Evolutionary conservation across 345 rosid genomes (phyloP).

Genomic region (Trapa bicornis): DNA sequence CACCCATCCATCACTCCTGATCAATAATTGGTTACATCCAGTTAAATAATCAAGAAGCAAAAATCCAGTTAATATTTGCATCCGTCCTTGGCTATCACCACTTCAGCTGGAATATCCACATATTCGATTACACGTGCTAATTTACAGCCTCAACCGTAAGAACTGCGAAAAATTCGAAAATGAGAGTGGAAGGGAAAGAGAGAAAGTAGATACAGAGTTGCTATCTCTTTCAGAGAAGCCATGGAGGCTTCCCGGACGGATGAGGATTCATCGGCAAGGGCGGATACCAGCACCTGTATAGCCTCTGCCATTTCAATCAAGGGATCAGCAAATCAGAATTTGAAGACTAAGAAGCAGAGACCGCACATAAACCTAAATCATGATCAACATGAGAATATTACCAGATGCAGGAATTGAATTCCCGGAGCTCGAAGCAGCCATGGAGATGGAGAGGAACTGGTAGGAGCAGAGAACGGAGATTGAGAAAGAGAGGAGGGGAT

Average conservation of each 20-base stretch:
- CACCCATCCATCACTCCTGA: neutral
- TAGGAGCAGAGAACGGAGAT: neutral
- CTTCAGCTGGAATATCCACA: too few species aligned
- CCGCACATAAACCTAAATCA: constrained; percentile 1
- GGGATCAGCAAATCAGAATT: neutral
- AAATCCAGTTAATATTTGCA: neutral
- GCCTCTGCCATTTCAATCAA: constrained; percentile 44
- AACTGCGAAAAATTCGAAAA: too few species aligned
- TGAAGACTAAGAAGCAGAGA: neutral
- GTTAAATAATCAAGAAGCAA: too few species aligned
- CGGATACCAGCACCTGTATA: constrained; percentile 67
- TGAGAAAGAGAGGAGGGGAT: neutral
- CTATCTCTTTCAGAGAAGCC: constrained; percentile 74
- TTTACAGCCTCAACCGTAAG: too few species aligned
- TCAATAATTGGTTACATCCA: neutral
- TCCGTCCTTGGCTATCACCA: neutral
- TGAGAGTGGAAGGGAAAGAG: neutral
- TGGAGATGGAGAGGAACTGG: constrained; percentile 6
- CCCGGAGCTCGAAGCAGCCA: constrained; percentile 79
- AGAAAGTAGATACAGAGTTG: constrained; percentile 32
- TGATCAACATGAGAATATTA: constrained; percentile 9
- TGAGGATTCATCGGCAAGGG: constrained; percentile 75
- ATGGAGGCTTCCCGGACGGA: constrained; percentile 65
- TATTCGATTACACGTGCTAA: too few species aligned
- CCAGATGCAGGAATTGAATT: constrained; percentile 65